Conservation (phyloP, 495 filamentous ascomycete genomes). For the Rhizodiscina lignyota region DNA sequence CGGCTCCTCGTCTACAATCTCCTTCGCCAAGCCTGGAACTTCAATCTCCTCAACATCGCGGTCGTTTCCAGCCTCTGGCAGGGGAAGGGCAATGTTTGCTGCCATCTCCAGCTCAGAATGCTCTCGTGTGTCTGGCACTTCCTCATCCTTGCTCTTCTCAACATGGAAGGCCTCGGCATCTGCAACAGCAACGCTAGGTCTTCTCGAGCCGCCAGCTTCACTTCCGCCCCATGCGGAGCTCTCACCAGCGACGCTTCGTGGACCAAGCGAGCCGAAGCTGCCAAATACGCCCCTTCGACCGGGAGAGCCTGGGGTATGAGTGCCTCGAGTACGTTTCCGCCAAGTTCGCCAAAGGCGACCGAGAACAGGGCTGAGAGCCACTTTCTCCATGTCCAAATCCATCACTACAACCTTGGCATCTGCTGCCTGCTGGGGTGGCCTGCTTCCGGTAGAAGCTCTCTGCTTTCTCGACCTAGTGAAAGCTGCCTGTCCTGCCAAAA, state of each 20-base stretch:
- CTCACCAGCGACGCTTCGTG: neutral
- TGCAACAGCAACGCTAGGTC: conserved; percentile 1
- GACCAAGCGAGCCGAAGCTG: too few relatives aligned
- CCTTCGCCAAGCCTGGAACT: conserved; percentile 40
- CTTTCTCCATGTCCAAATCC: conserved; percentile 81
- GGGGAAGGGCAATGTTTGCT: conserved; percentile 43
- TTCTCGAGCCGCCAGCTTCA: conserved; percentile 6
- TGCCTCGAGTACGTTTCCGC: conserved; percentile 57
- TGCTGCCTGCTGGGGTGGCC: conserved; percentile 21
- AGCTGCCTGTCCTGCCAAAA: conserved; percentile 78
- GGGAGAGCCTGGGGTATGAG: too few relatives aligned
- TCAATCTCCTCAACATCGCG: conserved; percentile 63
- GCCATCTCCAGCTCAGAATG: conserved; percentile 23
- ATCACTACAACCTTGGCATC: conserved; percentile 49
- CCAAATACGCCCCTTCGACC: too few relatives aligned
- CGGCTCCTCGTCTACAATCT: conserved; percentile 38
- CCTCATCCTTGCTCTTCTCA: conserved; percentile 3
- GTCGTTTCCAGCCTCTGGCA: conserved; percentile 22
- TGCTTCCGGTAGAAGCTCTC: conserved; percentile 5
- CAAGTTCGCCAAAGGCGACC: conserved; percentile 89
- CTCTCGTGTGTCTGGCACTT: conserved; percentile 17
- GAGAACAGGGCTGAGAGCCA: conserved; percentile 73
- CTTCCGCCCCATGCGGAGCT: neutral
- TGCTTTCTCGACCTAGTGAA: conserved; percentile 47
- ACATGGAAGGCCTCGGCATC: conserved; percentile 6